A percentile compares a stretch with the other conserved stretches of the same genome.
These are phyloP conservation scores for Herpetomonas tarakana DNA, from an alignment of 208 protist species.

Conservation along the genomic window DNA sequence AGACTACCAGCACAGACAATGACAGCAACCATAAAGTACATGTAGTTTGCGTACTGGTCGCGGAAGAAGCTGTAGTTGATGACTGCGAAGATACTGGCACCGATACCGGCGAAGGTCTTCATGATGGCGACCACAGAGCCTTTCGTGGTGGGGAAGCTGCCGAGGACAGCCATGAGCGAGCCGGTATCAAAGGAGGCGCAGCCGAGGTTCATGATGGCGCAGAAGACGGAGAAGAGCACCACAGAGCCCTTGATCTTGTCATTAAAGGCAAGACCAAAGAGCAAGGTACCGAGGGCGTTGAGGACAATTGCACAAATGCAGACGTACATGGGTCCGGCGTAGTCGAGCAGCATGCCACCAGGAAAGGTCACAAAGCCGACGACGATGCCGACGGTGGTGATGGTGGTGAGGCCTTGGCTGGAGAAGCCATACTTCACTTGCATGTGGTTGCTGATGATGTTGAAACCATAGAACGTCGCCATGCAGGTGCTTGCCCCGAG, in stretches of 20 bases:
- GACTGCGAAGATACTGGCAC: conserved; percentile 35
- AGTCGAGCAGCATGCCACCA: conserved; percentile 54
- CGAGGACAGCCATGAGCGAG: conserved; percentile 62
- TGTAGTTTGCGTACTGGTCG: conserved; percentile 37
- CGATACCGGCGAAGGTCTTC: conserved; percentile 54
- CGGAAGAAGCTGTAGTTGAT: conserved; percentile 52
- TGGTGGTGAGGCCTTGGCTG: conserved; percentile 40
- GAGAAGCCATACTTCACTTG: conserved; percentile 28
- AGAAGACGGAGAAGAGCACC: conserved; percentile 40
- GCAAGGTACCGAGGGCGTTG: conserved; percentile 32
- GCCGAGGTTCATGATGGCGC: conserved; percentile 54
- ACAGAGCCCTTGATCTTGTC: conserved; percentile 30
- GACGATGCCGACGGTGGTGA: conserved; percentile 47
- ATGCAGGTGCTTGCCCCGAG: conserved; percentile 28
- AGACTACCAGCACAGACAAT: conserved; percentile 29
- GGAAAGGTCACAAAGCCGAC: conserved; percentile 47
- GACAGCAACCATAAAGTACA: conserved; percentile 44
- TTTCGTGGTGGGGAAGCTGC: conserved; percentile 48
- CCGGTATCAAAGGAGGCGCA: conserved; percentile 49
- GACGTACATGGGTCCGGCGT: conserved; percentile 41
- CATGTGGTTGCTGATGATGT: conserved; percentile 46
- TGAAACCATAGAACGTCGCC: conserved; percentile 55
- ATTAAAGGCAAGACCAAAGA: conserved; percentile 56
- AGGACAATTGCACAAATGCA: conserved; percentile 18
- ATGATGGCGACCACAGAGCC: conserved; percentile 43